Evolutionary conservation across 768 basidiomycete species (phyloP).

Genomic region (Amanita jacksonii): DNA sequence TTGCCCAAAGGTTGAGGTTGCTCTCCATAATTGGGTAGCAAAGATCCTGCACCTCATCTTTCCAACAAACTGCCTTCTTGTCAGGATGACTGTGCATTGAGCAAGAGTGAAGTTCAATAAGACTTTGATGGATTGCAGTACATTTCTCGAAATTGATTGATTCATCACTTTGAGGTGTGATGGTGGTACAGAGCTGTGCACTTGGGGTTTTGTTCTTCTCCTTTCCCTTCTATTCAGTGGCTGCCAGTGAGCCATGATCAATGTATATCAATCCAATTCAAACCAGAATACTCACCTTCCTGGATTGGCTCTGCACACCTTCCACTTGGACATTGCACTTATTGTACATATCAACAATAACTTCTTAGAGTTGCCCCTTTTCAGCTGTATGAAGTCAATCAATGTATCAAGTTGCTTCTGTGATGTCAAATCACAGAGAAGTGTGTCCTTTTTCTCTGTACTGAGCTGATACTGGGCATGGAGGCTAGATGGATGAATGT

Average conservation of each 20-base stretch:
- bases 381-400: constrained; percentile 2
- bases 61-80: constrained; percentile 6
- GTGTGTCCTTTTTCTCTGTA: constrained; percentile 8
- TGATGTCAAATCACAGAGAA: constrained; percentile 4
- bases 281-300: constrained; percentile 2
- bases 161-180: not conserved
- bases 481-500: not conserved
- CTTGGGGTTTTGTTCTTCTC: not conserved
- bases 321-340: constrained; percentile 3
- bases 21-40: constrained; percentile 9
- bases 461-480: constrained; percentile 7
- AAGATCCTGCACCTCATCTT: not conserved
- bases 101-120: constrained; percentile 5
- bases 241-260: not conserved
- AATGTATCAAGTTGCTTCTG: constrained; percentile 4
- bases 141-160: not conserved
- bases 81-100: constrained; percentile 4
- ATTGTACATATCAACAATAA: not conserved
- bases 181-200: not conserved
- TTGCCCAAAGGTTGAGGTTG: constrained; percentile 6
- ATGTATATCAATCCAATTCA: not conserved
- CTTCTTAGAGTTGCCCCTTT: constrained; percentile 2
- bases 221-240: not conserved
- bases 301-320: not conserved
- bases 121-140: constrained; percentile 2